Evolutionary conservation across 768 basidiomycete genomes (phyloP).

Genomic region (Mycena polygramma): DNA sequence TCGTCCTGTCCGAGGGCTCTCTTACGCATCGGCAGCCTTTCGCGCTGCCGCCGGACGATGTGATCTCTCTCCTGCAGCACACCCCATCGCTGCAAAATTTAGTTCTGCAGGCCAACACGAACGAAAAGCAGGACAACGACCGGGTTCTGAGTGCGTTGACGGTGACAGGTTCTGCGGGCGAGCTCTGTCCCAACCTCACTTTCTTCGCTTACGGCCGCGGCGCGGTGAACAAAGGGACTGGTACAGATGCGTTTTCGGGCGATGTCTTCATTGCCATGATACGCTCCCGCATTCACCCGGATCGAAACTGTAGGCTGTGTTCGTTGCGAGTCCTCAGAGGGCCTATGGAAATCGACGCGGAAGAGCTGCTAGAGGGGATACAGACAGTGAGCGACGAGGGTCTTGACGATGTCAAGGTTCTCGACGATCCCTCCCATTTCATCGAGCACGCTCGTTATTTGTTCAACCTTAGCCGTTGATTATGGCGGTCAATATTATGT

Average conservation of each 20-base stretch:
- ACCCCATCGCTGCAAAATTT: not conserved
- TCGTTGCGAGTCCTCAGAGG: not conserved
- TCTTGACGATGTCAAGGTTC: too few species aligned
- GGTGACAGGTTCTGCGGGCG: not conserved
- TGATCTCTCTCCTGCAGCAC: not conserved
- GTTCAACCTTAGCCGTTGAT: too few species aligned
- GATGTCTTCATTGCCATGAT: not conserved
- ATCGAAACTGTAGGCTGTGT: not conserved
- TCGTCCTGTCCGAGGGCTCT: not conserved
- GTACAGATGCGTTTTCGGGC: not conserved
- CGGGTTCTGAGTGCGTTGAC: not conserved
- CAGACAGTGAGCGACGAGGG: too few species aligned
- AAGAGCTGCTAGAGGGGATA: too few species aligned
- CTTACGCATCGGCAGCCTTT: too few species aligned
- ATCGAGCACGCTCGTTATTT: too few species aligned
- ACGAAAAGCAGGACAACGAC: not conserved
- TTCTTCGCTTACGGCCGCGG: not conserved
- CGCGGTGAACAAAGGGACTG: too few species aligned
- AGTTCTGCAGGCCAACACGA: not conserved
- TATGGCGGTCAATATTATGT: too few species aligned
- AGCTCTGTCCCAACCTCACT: not conserved
- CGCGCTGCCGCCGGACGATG: not conserved
- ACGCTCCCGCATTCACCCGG: not conserved
- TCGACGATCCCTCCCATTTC: too few species aligned
- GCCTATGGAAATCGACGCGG: too few species aligned